phyloP scores from a whole-genome alignment of 1,284 basidiomycete species.

The Flammula alnicola region DNA sequence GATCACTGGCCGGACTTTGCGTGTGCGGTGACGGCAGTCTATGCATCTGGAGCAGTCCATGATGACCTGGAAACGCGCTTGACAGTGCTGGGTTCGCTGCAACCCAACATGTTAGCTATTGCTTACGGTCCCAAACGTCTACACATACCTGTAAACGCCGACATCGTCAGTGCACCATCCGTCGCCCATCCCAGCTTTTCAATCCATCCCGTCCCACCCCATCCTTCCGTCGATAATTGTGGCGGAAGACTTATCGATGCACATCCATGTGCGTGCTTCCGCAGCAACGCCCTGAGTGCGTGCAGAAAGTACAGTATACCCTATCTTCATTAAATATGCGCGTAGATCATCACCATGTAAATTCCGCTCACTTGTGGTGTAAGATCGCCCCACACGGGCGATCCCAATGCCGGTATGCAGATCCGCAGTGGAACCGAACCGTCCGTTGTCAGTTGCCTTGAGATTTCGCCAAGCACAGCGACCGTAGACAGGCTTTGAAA shows the following conservation, averaged over 20 bases:
- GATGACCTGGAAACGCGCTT: constrained; percentile 77
- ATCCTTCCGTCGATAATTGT: constrained; percentile 57
- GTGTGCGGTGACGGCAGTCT: constrained; percentile 73
- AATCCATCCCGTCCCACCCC: constrained; percentile 69
- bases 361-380: constrained; percentile 51
- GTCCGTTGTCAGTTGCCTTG: constrained; percentile 22
- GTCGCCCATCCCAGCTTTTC: constrained; percentile 80
- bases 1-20: constrained; percentile 75
- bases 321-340: constrained; percentile 42
- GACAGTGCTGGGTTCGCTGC: constrained; percentile 71
- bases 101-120: constrained; percentile 14
- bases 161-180: constrained; percentile 76
- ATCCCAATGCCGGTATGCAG: constrained; percentile 74
- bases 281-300: constrained; percentile 65
- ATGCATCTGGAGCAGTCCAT: constrained; percentile 81
- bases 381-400: constrained; percentile 72
- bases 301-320: constrained; percentile 74
- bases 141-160: constrained; percentile 78
- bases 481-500: constrained; percentile 11
- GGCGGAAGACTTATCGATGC: constrained; percentile 73
- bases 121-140: background rate
- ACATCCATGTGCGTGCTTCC: constrained; percentile 59
- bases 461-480: constrained; percentile 23
- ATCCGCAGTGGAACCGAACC: constrained; percentile 55
- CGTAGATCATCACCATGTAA: constrained; percentile 4